Conservation (phyloP, 129 eudicot species). For the Pittosporum tobira region DNA sequence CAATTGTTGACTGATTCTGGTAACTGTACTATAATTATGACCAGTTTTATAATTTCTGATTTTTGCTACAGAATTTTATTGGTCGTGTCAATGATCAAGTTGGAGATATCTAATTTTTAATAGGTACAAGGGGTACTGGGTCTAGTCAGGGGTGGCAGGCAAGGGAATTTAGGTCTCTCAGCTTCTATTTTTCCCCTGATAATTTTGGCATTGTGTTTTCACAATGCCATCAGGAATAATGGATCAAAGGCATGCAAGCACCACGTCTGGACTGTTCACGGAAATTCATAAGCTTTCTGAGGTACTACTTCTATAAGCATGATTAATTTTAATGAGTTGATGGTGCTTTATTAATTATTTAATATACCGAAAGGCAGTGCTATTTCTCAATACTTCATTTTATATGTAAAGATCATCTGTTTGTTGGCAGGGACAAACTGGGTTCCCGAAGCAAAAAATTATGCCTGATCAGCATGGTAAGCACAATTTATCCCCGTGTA, state of each 20-base stretch:
- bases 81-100: too few species aligned
- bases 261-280: not conserved
- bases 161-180: not conserved
- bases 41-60: too few species aligned
- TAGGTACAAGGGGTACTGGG: not conserved
- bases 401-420: not conserved
- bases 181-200: not conserved
- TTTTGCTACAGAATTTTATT: too few species aligned
- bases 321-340: not conserved
- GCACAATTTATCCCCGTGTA: not conserved
- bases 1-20: too few species aligned
- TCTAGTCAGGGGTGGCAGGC: not conserved
- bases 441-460: not conserved
- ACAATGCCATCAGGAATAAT: constrained; percentile 10
- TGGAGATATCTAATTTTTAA: too few species aligned
- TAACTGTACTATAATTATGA: too few species aligned
- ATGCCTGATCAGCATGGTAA: constrained; percentile 12
- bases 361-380: constrained; percentile 6
- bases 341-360: not conserved
- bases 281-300: constrained; percentile 12
- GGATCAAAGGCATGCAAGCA: constrained; percentile 10
- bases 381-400: not conserved
- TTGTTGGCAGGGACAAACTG: constrained; percentile 8
- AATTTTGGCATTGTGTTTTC: constrained; percentile 6
- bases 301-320: constrained; percentile 5